phyloP scores from a whole-genome alignment of 208 protist genomes.

The Trypanosoma cruzi region DNA sequence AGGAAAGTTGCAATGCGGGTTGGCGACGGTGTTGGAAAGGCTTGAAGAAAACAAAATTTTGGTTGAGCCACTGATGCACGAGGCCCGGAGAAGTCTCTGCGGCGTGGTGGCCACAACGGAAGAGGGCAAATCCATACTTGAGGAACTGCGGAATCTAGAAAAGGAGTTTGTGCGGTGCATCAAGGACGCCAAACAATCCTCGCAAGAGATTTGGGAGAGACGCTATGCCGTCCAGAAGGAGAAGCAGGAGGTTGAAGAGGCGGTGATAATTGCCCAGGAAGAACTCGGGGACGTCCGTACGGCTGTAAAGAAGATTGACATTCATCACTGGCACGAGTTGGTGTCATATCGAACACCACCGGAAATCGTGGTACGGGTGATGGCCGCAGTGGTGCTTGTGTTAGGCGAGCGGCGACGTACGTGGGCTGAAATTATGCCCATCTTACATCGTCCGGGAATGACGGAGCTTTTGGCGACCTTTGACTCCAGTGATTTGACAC shows the following conservation, averaged over 20 bases:
- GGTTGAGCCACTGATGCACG: constrained; percentile 1
- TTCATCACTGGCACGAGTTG: constrained; percentile 49
- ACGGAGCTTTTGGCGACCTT: constrained; percentile 43
- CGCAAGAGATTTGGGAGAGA: constrained; percentile 31
- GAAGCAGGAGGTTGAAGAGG: constrained; percentile 24
- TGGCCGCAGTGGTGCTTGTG: constrained; percentile 58
- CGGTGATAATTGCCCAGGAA: constrained; percentile 25
- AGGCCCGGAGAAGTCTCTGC: not conserved
- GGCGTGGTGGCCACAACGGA: constrained; percentile 3
- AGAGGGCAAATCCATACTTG: constrained; percentile 8
- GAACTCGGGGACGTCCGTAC: constrained; percentile 46
- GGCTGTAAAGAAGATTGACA: constrained; percentile 52
- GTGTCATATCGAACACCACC: constrained; percentile 72
- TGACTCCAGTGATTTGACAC: constrained; percentile 38
- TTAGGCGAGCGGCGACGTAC: constrained; percentile 37
- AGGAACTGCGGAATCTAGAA: not conserved
- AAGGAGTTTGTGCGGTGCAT: not conserved
- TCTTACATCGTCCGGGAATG: constrained; percentile 46
- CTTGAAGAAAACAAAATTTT: not conserved
- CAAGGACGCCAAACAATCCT: constrained; percentile 1
- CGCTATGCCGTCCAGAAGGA: constrained; percentile 22
- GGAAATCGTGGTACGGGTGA: constrained; percentile 63
- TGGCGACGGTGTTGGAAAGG: constrained; percentile 22
- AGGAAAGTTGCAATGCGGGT: constrained; percentile 23
- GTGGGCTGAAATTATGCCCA: constrained; percentile 46